These are phyloP conservation scores for Gryganskiella cystojenkinii DNA, from an alignment of 192 early-diverging fungal species.

Conservation along the genomic window DNA sequence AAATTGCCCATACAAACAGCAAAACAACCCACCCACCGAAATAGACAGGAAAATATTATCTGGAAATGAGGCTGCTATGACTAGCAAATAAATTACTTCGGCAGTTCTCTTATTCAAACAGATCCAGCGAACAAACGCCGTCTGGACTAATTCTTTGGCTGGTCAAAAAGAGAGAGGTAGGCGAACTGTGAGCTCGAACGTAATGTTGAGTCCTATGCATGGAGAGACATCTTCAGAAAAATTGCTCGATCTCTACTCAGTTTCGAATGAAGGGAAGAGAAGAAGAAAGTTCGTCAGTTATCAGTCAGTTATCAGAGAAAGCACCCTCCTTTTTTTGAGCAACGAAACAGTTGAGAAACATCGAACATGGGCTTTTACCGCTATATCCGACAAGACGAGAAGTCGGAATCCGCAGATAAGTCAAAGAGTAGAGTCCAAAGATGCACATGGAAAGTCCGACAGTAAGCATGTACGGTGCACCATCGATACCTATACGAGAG, in stretches of 20 bases:
- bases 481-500: slow-evolving; percentile 38
- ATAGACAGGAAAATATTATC: too few relatives aligned
- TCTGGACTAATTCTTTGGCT: too few relatives aligned
- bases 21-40: too few relatives aligned
- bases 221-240: slow-evolving; percentile 9
- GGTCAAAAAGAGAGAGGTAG: too few relatives aligned
- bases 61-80: too few relatives aligned
- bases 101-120: too few relatives aligned
- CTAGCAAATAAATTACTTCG: too few relatives aligned
- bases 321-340: not conserved
- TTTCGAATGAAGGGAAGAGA: not conserved
- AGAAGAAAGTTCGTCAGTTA: not conserved
- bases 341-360: not conserved
- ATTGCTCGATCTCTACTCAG: slow-evolving; percentile 50
- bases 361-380: slow-evolving; percentile 20
- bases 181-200: too few relatives aligned
- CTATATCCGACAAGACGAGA: slow-evolving; percentile 46
- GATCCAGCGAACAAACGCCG: too few relatives aligned
- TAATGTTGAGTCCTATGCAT: too few relatives aligned
- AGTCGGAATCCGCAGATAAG: slow-evolving; percentile 19
- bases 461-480: slow-evolving; percentile 42
- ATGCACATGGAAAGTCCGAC: slow-evolving; percentile 36
- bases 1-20: too few relatives aligned
- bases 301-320: not conserved
- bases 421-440: slow-evolving; percentile 35